A percentile compares a stretch with the other conserved stretches of the same genome.
Conservation (phyloP, 73 alveolate genomes). For the Paramecium sexaurelia region DNA sequence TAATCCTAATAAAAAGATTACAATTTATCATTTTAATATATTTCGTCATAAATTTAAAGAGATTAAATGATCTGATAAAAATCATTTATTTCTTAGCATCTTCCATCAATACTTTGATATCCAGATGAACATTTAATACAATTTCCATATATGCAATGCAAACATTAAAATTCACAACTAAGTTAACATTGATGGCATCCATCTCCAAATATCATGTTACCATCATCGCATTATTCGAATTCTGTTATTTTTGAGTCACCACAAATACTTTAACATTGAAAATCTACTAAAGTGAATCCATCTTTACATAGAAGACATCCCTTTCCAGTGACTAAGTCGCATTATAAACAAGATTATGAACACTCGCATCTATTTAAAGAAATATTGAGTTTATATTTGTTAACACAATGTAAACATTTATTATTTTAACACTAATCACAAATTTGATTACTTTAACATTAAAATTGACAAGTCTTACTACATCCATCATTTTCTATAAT, state of each 20-base stretch:
- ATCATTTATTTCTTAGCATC: not conserved
- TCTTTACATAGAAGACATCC: not conserved
- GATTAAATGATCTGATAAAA: not conserved
- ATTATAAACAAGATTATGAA: not conserved
- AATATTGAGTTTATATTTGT: conserved; percentile 2
- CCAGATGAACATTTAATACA: not conserved
- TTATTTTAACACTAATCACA: conserved; percentile 77
- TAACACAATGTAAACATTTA: conserved; percentile 74
- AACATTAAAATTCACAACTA: not conserved
- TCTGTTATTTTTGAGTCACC: not conserved
- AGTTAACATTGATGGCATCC: not conserved
- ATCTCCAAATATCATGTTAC: not conserved
- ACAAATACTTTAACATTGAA: not conserved
- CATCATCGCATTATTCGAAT: not conserved
- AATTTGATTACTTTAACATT: not conserved
- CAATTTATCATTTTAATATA: conserved; percentile 64
- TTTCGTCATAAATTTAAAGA: not conserved
- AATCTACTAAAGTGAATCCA: not conserved
- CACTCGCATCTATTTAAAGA: not conserved
- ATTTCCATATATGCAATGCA: not conserved
- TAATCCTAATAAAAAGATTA: not conserved
- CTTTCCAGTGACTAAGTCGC: not conserved
- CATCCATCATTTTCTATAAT: not conserved
- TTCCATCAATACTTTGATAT: not conserved
- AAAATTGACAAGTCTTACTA: not conserved